phyloP scores from a whole-genome alignment of 192 early-diverging fungal genomes.

The Entomortierella lignicola region DNA sequence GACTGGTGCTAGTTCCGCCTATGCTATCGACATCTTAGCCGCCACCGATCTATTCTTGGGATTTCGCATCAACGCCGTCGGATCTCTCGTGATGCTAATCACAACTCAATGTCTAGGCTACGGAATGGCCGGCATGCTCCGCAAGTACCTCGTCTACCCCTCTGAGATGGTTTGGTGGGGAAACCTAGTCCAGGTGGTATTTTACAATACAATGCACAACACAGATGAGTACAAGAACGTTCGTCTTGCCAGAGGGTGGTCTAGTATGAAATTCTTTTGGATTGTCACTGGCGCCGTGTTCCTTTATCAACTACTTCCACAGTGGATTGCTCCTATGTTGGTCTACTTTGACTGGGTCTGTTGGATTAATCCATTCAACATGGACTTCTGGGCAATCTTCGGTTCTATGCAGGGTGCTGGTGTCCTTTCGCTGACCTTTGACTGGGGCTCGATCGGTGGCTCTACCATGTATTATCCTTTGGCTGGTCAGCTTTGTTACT shows the following conservation, averaged over 20 bases:
- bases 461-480: constrained; percentile 32
- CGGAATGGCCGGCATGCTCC: constrained; percentile 43
- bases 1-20: constrained; percentile 59
- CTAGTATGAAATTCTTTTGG: constrained; percentile 52
- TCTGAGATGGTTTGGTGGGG: constrained; percentile 89
- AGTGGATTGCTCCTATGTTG: constrained; percentile 27
- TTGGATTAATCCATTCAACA: constrained; percentile 34
- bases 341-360: constrained; percentile 43
- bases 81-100: constrained; percentile 30
- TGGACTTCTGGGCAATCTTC: constrained; percentile 48
- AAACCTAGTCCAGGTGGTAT: constrained; percentile 66
- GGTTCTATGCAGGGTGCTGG: constrained; percentile 69
- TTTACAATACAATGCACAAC: constrained; percentile 59
- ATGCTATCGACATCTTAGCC: constrained; percentile 54
- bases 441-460: constrained; percentile 66
- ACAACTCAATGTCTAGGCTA: constrained; percentile 44
- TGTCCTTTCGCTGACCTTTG: constrained; percentile 74
- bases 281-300: constrained; percentile 55
- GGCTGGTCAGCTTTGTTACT: constrained; percentile 50
- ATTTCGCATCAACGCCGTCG: constrained; percentile 12
- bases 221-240: constrained; percentile 24
- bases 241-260: constrained; percentile 16
- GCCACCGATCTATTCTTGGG: constrained; percentile 33
- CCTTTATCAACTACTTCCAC: constrained; percentile 61
- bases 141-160: constrained; percentile 85